Base-by-base conservation (phyloP, 192 early-diverging fungal genomes). In the Spinellus fusiger region DNA sequence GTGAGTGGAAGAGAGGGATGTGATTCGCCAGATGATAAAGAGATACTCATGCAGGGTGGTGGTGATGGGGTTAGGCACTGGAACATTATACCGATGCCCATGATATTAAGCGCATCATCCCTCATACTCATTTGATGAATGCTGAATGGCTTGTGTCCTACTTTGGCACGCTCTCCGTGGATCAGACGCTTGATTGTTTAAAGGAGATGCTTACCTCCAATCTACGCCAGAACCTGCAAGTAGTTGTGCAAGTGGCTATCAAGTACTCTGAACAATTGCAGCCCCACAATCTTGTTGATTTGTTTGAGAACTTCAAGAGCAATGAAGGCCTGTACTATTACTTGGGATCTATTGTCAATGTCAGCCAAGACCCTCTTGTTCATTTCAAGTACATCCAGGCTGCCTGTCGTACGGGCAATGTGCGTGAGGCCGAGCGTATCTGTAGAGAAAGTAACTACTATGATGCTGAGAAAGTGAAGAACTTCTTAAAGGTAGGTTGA, bases 311-410 rank as follows among this genome's bases (percentile, higher is more conserved):
- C 16, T 86, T 77, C 84, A 95, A 93, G 78, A 90, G 87, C 56
- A 90, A 82, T 65, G 96, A 99, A 72, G 94, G 85, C 22, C 78
- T 99, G 55, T 99, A 99, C 74, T 97, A 96, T 75, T 99, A 94
- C 76, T 75, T 99, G 33, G 95, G 93, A 1, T 89, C 97, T 0
- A 86, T 98, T 46, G 95, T 97, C 65, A 99, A 98, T 71, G 80
- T 97, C 50, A 92, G 92, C 64, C 86, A 93, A 59, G 95, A 97
- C 64, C 82, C 90, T 5, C 89, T 94, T 40, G 97, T 99, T 0
- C 92, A 96, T 62, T 96, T 95, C 83, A 98, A 98, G 82, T 99
- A 98, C 76, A 99, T 99, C 58, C 94, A 99, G 74, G 91, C 97
- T 9, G 95, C 93, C 12, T 87, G 88, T 58, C 77, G 86, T 32